Evolutionary conservation across 768 basidiomycete genomes (phyloP), one percentile per base, ranked within the genome.

Genomic region (Russula sp.): DNA sequence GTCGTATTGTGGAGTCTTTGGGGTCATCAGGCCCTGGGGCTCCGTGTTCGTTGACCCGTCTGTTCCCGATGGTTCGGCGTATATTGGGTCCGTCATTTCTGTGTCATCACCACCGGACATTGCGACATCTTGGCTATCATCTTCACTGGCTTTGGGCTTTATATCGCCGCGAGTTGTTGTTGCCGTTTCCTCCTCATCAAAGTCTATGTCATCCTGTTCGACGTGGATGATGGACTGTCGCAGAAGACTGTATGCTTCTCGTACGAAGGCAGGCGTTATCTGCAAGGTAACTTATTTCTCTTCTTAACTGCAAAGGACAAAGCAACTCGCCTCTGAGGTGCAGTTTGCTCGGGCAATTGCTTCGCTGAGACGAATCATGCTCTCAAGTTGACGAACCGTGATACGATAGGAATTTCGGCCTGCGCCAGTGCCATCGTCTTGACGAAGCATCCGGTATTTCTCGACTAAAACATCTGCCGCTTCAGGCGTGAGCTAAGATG

Each of bases 151-250:
- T 13, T 71, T 69, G 39, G 72, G 71, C 38, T 69, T 75, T 4
- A 71, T 73, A 34, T 75, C 73, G 35, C 69, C 76, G 9, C 78
- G 81, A 65, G 83, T 82, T 20, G 83, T 82, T 20, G 79, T 84
- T 56, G 81, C 79, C 2, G 81, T 74, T 60, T 93, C 93, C 68
- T 96, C 93, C 67, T 95, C 92, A 70, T 98, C 97, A 73, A 98
- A 90, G 71, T 97, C 93, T 69, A 99, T 87, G 69, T 98, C 96
- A 70, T 99, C 97, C 72, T 98, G 94, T 71, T 99, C 97, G 63
- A 99, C 95, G 70, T 98, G 97, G 68, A 99, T 98, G 74, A 99
- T 99, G 2, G 97, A 98, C 72, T 97, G 95, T 29, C 91, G 85
- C 13, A 99, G 78, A 20, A 99, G 86, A 46, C 85, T 86, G 75